Evolutionary conservation across 2,329 filamentous ascomycete genomes (phyloP).

Genomic region (Epichloe uncinata): DNA sequence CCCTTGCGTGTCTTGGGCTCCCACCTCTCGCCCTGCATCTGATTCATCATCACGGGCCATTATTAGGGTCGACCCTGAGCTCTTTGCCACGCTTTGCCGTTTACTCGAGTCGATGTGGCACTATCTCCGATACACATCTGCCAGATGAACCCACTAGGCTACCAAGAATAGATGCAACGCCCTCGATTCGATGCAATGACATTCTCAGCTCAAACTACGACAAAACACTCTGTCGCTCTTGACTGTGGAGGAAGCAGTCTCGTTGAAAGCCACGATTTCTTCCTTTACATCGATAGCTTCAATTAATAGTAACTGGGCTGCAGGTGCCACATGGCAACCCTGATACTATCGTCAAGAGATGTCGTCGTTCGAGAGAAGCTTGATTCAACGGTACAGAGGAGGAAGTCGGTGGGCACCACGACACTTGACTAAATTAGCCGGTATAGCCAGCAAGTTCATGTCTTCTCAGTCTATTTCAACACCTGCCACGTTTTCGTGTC

Average conservation of each 20-base stretch:
- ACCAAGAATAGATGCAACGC: background rate
- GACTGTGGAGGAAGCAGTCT: background rate
- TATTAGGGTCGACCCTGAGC: background rate
- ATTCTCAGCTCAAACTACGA: background rate
- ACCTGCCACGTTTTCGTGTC: background rate
- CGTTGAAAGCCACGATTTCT: background rate
- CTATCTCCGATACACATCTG: background rate
- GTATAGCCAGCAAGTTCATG: too few species aligned
- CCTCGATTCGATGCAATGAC: background rate
- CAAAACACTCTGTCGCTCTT: background rate
- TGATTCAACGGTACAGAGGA: background rate
- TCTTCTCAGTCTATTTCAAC: too few species aligned
- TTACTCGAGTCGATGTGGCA: background rate
- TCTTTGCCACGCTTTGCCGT: background rate
- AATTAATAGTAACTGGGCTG: background rate
- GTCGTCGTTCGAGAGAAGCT: background rate
- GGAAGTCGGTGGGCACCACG: background rate
- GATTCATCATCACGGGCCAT: background rate
- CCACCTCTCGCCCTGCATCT: constrained; percentile 1
- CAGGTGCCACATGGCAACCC: constrained; percentile 3
- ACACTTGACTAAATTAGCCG: too few species aligned
- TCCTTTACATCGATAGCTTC: background rate
- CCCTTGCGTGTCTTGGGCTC: constrained; percentile 4
- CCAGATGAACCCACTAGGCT: background rate
- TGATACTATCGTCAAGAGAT: background rate